phyloP scores from a whole-genome alignment of 108 stramenopile species.

The Fragilaria radians region DNA sequence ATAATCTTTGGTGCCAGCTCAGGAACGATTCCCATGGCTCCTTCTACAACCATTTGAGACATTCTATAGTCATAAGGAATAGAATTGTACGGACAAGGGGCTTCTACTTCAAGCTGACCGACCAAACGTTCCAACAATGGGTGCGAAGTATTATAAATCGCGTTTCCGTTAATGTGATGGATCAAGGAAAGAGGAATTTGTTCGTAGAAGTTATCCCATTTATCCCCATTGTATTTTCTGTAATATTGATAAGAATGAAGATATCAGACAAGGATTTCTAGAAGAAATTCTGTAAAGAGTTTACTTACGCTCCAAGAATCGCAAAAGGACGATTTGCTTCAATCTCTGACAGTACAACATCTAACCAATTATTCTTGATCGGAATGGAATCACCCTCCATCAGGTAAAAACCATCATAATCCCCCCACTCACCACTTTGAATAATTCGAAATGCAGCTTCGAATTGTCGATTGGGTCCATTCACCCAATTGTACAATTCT shows the following conservation, averaged over 20 bases:
- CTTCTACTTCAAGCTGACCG: conserved; percentile 57
- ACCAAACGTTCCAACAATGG: conserved; percentile 49
- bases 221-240: conserved; percentile 48
- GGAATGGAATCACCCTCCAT: conserved; percentile 71
- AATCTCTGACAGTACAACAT: conserved; percentile 46
- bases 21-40: conserved; percentile 39
- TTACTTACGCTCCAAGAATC: conserved; percentile 56
- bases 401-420: conserved; percentile 60
- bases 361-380: conserved; percentile 58
- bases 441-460: conserved; percentile 59
- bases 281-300: neutral
- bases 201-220: conserved; percentile 65
- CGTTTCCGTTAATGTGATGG: conserved; percentile 70
- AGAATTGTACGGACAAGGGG: conserved; percentile 53
- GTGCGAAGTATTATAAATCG: conserved; percentile 63
- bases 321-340: conserved; percentile 47
- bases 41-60: conserved; percentile 68
- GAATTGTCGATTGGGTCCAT: conserved; percentile 69
- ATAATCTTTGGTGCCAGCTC: conserved; percentile 50
- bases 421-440: conserved; percentile 53
- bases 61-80: conserved; percentile 68
- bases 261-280: neutral
- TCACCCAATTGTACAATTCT: conserved; percentile 65
- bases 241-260: neutral
- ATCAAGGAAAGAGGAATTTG: conserved; percentile 51